A percentile compares a stretch with the other conserved stretches of the same genome.
These are phyloP conservation scores for Dissophora ornata DNA, from an alignment of 192 early-diverging fungal species.

Conservation along the genomic window DNA sequence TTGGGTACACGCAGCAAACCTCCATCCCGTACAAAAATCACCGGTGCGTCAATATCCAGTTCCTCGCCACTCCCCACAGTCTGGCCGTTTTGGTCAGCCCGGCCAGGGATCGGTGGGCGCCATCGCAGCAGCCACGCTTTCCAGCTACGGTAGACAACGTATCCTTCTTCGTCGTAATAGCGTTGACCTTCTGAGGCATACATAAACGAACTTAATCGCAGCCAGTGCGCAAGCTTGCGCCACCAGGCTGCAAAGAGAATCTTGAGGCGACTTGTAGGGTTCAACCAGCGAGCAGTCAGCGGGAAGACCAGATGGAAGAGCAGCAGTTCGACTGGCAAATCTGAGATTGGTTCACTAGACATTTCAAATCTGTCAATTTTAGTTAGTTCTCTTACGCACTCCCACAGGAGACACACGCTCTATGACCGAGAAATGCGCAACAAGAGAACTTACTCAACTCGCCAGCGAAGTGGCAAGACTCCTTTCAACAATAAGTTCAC, in stretches of 20 bases:
- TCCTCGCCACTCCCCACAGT: slow-evolving; percentile 58
- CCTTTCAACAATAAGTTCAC: slow-evolving; percentile 44
- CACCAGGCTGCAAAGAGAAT: slow-evolving; percentile 78
- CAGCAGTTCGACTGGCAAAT: slow-evolving; percentile 83
- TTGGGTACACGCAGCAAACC: slow-evolving; percentile 84
- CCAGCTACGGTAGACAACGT: slow-evolving; percentile 61
- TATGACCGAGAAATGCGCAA: too few species aligned
- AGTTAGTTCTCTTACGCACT: slow-evolving; percentile 34
- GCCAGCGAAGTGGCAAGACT: slow-evolving; percentile 72
- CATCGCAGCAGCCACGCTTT: slow-evolving; percentile 62
- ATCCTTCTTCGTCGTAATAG: slow-evolving; percentile 78
- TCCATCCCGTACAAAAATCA: slow-evolving; percentile 70
- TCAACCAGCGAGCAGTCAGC: slow-evolving; percentile 64
- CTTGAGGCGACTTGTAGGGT: slow-evolving; percentile 69
- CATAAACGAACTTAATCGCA: slow-evolving; percentile 87
- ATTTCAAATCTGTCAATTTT: slow-evolving; percentile 16
- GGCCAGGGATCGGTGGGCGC: slow-evolving; percentile 62
- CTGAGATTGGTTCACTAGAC: slow-evolving; percentile 71
- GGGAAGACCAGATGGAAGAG: slow-evolving; percentile 83
- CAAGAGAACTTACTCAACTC: slow-evolving; percentile 68
- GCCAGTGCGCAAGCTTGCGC: slow-evolving; percentile 65
- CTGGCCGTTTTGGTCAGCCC: slow-evolving; percentile 17
- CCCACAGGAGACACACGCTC: too few species aligned
- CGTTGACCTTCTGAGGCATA: slow-evolving; percentile 67
- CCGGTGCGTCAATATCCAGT: slow-evolving; percentile 56